Conservation (phyloP, 768 basidiomycete genomes). For the Suillus variegatus region DNA sequence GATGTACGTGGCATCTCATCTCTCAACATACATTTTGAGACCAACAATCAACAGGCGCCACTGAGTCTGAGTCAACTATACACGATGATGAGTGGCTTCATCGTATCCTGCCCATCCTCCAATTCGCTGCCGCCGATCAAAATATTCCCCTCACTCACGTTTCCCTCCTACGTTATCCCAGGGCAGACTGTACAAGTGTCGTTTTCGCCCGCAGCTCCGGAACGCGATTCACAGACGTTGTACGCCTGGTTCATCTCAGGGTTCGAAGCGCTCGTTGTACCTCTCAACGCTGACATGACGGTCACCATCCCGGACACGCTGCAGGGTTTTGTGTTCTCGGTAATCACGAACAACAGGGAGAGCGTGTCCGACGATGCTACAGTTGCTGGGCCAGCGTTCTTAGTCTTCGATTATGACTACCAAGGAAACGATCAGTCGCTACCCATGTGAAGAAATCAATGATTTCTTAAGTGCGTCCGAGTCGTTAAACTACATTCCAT, state of each 20-base stretch:
- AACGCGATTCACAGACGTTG: constrained; percentile 16
- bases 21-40: constrained; percentile 32
- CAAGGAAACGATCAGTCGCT: neutral
- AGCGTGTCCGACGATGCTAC: constrained; percentile 46
- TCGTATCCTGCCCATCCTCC: constrained; percentile 51
- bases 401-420: constrained; percentile 38
- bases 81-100: constrained; percentile 45
- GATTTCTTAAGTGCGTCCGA: neutral
- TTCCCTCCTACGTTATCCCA: constrained; percentile 27
- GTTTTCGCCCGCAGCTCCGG: constrained; percentile 17
- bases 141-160: constrained; percentile 52
- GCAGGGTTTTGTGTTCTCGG: constrained; percentile 52
- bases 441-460: neutral
- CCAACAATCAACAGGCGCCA: constrained; percentile 34
- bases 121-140: constrained; percentile 51
- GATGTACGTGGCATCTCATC: constrained; percentile 42
- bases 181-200: constrained; percentile 29
- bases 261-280: constrained; percentile 41
- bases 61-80: constrained; percentile 42
- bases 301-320: constrained; percentile 44
- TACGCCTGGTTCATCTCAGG: constrained; percentile 55
- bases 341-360: constrained; percentile 43
- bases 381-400: constrained; percentile 58
- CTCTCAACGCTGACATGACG: constrained; percentile 33
- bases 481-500: neutral